Base-by-base conservation (phyloP, 1,284 basidiomycete genomes). In the Ceratobasidium sp. region DNA sequence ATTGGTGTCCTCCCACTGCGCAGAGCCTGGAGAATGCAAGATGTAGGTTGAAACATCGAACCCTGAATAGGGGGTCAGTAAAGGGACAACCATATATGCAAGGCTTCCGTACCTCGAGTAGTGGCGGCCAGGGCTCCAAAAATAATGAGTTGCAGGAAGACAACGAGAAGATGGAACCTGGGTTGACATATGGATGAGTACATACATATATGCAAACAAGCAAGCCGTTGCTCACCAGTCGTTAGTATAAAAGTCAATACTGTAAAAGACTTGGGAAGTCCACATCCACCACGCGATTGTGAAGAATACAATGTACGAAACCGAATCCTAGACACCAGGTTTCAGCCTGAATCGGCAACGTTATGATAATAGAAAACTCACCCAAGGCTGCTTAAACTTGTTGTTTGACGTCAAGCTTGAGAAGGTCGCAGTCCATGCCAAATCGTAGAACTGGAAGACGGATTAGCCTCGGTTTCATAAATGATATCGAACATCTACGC, bases 281-380 rank as follows among this genome's bases (percentile, higher is more conserved):
- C 69, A 71, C 30, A 71, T 32, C 69, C 69, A 71, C 69, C 69
- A 71, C 12, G 46, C 57, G 21, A 52, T 60, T 10, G 30, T 50
- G 46, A 71, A 71, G 34, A 71, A 71, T 1, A 58, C 57, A 41
- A 70, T 70, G n/a, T 70, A 70, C 18, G 67, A 70, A 36, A 70
- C 41, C 3, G 67, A 70, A 32, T 70, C 67, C 67, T 70, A 34
- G 36, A n/a, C 23, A 32, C 30, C 9, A n/a, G 6, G 3, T 34
- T 46, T 61, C 43, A 70, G 43, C 3, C 28, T 21, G 36, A 39
- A 59, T 3, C 14, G 30, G 43, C 0, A 41, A 62, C 16, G 16
- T 9, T 16, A 9, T 12, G 16, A 18, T 18, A 18, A 9, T 4
- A 3, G 30, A 43, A 48, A 16, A 26, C 67, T 32, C 30, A 59